Conservation (phyloP, 306 rosid species). For the Chamaecrista fasciculata region DNA sequence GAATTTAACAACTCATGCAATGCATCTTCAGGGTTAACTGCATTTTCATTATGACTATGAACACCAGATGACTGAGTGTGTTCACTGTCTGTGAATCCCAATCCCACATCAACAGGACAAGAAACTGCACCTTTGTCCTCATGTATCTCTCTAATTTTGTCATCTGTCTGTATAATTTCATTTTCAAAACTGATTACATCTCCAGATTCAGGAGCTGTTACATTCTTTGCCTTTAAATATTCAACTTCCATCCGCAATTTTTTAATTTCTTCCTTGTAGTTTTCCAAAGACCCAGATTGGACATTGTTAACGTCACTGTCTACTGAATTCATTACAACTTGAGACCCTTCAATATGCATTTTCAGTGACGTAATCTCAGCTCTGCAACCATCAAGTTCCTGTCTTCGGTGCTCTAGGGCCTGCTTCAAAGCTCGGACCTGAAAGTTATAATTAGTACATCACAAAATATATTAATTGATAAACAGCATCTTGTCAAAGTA, state of each 20-base stretch:
- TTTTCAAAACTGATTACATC: constrained; percentile 39
- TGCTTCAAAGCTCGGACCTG: constrained; percentile 78
- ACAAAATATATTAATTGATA: constrained; percentile 20
- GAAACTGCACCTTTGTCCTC: constrained; percentile 61
- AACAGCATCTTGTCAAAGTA: constrained; percentile 30
- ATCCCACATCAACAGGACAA: constrained; percentile 36
- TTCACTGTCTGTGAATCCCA: constrained; percentile 39
- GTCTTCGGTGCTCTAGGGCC: constrained; percentile 73
- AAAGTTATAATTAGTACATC: constrained; percentile 32
- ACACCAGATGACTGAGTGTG: constrained; percentile 39
- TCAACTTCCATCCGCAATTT: constrained; percentile 73
- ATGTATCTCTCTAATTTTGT: constrained; percentile 64
- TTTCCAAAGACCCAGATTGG: constrained; percentile 53
- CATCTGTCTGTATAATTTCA: constrained; percentile 47
- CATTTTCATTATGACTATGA: constrained; percentile 37
- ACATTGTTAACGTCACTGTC: constrained; percentile 44
- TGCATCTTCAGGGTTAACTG: constrained; percentile 44
- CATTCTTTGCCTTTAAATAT: constrained; percentile 48
- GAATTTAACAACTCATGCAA: constrained; percentile 38
- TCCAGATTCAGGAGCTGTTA: constrained; percentile 40
- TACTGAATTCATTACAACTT: constrained; percentile 40
- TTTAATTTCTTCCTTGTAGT: constrained; percentile 77
- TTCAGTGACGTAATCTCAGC: constrained; percentile 88
- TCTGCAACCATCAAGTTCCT: constrained; percentile 77
- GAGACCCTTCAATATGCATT: constrained; percentile 76